Conservation (phyloP, 441 rosid genomes). For the Brassica balearica region DNA sequence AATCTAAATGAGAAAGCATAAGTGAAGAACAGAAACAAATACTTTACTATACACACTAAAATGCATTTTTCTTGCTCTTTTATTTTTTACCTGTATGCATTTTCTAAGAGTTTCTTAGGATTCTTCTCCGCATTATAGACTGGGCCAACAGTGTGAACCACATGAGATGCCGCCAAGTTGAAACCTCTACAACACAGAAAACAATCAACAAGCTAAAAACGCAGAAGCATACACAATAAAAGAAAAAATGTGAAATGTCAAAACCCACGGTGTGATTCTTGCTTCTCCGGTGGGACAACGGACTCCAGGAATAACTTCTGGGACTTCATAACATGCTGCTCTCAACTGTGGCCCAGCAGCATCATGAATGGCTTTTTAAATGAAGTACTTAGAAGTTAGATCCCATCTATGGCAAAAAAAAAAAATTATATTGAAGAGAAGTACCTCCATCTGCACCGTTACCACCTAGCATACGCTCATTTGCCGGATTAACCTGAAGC, state of each 20-base stretch:
- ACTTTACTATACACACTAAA: not conserved
- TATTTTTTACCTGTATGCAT: constrained; percentile 60
- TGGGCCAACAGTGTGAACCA: constrained; percentile 89
- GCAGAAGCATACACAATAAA: not conserved
- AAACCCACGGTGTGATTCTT: constrained; percentile 70
- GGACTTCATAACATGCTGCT: constrained; percentile 77
- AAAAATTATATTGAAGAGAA: not conserved
- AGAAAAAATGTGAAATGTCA: constrained; percentile 3
- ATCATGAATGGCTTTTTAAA: constrained; percentile 66
- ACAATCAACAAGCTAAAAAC: constrained; percentile 22
- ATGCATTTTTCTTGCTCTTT: constrained; percentile 7
- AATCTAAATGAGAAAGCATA: not conserved
- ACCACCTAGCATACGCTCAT: constrained; percentile 84
- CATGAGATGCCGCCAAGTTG: constrained; percentile 78
- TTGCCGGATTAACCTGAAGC: constrained; percentile 79
- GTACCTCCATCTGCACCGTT: constrained; percentile 94
- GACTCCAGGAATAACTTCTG: constrained; percentile 68
- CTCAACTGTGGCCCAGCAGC: constrained; percentile 84
- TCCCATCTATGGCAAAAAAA: not conserved
- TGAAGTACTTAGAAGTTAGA: not conserved
- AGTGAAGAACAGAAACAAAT: not conserved
- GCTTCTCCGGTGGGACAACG: constrained; percentile 96
- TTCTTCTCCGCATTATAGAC: constrained; percentile 58
- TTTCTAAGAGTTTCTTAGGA: constrained; percentile 58
- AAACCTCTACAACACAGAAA: constrained; percentile 60